Percentiles rank a stretch among this genome's conserved stretches.
phyloP scores from a whole-genome alignment of 495 filamentous ascomycete genomes.

The Pyronema domesticum region DNA sequence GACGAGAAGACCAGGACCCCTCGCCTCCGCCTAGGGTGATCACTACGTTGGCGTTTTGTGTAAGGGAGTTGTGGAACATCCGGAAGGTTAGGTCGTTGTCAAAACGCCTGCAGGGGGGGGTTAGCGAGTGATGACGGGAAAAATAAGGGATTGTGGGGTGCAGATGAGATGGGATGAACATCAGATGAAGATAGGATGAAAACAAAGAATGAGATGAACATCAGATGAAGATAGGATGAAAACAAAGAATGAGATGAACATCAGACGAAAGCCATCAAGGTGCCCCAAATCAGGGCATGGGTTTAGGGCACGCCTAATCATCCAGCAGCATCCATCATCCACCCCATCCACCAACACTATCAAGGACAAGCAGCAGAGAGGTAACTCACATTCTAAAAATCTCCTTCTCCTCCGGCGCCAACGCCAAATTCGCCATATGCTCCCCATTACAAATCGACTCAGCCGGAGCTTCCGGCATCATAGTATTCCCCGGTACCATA shows the following conservation, averaged over 20 bases:
- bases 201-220: no score
- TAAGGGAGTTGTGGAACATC: constrained; percentile 37
- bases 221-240: no score
- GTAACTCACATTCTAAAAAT: constrained; percentile 23
- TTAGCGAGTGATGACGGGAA: no score
- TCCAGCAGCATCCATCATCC: no score
- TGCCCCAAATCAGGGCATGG: no score
- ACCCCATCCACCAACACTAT: no score
- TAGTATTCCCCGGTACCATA: constrained; percentile 13
- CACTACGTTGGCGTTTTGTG: constrained; percentile 41
- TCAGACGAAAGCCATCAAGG: no score
- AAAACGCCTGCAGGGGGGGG: constrained; percentile 27
- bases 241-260: no score
- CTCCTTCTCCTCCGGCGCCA: constrained; percentile 23
- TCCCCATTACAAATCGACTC: constrained; percentile 19
- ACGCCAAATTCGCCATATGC: constrained; percentile 18
- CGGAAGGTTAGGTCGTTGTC: constrained; percentile 34
- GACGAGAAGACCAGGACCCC: constrained; percentile 34
- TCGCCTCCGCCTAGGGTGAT: constrained; percentile 30
- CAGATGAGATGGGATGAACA: no score
- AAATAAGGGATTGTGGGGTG: no score
- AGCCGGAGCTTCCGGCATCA: constrained; percentile 12
- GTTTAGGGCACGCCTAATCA: no score
- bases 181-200: no score
- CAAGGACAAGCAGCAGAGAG: constrained; percentile 4